A percentile compares a stretch with the other conserved stretches of the same genome.
Conservation (phyloP, 148 eudicot species). For the Simmondsia chinensis region DNA sequence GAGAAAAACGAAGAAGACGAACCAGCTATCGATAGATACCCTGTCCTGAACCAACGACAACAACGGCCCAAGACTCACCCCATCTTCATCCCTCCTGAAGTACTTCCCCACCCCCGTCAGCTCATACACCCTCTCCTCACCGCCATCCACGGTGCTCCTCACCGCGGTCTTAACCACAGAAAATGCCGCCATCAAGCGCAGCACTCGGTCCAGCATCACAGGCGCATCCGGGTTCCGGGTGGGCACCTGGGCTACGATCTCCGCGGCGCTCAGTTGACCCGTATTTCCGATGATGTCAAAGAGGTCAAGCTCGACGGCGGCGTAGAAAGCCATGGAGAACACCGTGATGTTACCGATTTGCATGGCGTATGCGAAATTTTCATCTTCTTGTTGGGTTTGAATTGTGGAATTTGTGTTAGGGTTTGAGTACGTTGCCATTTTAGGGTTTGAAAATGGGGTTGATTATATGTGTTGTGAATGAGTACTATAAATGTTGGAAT, state of each 20-base stretch:
- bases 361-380: conserved; percentile 2
- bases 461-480: no score
- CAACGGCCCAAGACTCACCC: conserved; percentile 24
- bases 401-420: no score
- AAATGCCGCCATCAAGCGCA: conserved; percentile 22
- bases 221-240: conserved; percentile 23
- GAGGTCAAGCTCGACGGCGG: conserved; percentile 15
- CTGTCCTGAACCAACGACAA: conserved; percentile 25
- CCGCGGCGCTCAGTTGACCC: conserved; percentile 15
- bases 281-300: conserved; percentile 23
- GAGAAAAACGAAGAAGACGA: not conserved
- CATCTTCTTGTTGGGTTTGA: no score
- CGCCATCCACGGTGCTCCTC: not conserved
- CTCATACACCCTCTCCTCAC: conserved; percentile 17
- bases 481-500: no score
- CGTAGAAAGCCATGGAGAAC: conserved; percentile 13
- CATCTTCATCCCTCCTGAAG: conserved; percentile 24
- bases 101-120: conserved; percentile 16
- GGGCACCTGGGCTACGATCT: conserved; percentile 18
- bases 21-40: conserved; percentile 34
- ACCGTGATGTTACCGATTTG: conserved; percentile 6
- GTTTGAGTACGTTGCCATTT: no score
- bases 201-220: conserved; percentile 30
- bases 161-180: conserved; percentile 19
- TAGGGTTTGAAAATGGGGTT: no score